Evolutionary conservation across 176 grass and related monocot genomes (phyloP), one percentile per base, ranked within the genome.

Genomic region (Areca catechu): DNA sequence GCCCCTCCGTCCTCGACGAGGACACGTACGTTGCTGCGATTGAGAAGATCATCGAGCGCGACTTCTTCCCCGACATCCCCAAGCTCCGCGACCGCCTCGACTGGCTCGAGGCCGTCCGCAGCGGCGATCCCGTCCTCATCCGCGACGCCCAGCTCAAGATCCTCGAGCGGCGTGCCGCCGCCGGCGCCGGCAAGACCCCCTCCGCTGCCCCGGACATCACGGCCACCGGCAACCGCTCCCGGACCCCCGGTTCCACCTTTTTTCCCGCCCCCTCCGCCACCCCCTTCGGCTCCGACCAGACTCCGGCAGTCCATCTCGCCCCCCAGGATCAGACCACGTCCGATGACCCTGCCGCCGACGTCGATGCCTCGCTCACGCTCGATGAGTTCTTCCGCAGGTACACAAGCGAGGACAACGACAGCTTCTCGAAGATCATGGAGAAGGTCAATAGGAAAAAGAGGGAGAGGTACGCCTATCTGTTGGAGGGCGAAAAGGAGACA

Each of bases 341-440:
- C 0, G 70, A 60, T 25, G 62, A 49, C 9, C 81, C 77, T 3
- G 71, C 75, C 3, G 71, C 63, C 1, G 83, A 88, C 22, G 27
- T 92, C 18, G 79, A 83, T 16, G 61, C 71, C 19, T 77, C 78
- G 20, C 54, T 83, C 72, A 70, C 93, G 20, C 76, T 98, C 4
- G 93, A 98, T 49, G 75, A 75, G 37, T 98, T 98, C 69, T 79
- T 92, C 54, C 22, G 63, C 4, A 69, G 72, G 4, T 92, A 88
- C 81, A 98, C 93, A 37, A 98, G 93, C 23, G 93, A 98, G 73
- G 93, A 92, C 74, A 92, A 98, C 59, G 87, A 98, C 20, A 92
- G 83, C 68, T 98, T 98, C 79, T 77, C 83, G 4, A 80, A 76
- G 43, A 92, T 98, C 34, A 79, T 98, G 22, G 83, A 98, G 24